phyloP scores from a whole-genome alignment of 75 land plant genomes.

The Azolla pinnata region DNA sequence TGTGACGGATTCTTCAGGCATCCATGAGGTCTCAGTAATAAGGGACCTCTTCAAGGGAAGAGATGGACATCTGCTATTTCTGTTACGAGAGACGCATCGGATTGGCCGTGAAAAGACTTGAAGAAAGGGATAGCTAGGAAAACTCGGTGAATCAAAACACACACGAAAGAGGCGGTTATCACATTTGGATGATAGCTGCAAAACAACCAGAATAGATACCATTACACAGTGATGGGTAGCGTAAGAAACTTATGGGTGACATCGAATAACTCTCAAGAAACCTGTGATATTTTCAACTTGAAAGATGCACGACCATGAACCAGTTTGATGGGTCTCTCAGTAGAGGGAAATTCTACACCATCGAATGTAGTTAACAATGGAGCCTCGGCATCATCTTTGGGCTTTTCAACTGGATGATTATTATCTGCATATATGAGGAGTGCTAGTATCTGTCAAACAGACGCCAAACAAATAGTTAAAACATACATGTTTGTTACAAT shows the following conservation, averaged over 20 bases:
- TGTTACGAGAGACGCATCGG: constrained; percentile 69
- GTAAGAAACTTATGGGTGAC: too few relatives aligned
- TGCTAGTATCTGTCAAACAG: constrained; percentile 57
- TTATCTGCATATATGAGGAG: constrained; percentile 72
- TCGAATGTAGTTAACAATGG: constrained; percentile 72
- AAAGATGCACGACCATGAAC: constrained; percentile 79
- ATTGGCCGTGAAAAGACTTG: constrained; percentile 62
- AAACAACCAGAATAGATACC: constrained; percentile 7
- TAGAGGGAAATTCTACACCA: constrained; percentile 67
- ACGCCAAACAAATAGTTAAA: too few relatives aligned
- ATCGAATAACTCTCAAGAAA: too few relatives aligned
- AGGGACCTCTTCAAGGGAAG: constrained; percentile 25
- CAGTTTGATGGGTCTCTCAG: constrained; percentile 54
- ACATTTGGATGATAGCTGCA: constrained; percentile 87
- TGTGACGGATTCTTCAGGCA: constrained; percentile 29
- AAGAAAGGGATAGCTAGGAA: constrained; percentile 55
- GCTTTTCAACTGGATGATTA: constrained; percentile 59
- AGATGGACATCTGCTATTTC: constrained; percentile 37
- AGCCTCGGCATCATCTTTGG: constrained; percentile 65
- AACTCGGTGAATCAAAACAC: constrained; percentile 40
- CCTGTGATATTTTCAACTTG: constrained; percentile 92
- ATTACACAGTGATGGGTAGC: not conserved
- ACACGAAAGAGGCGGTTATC: constrained; percentile 73
- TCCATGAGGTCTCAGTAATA: constrained; percentile 27
- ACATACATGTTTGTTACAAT: too few relatives aligned